Evolutionary conservation across 306 rosid species (phyloP).

Genomic region (Arachis stenosperma): DNA sequence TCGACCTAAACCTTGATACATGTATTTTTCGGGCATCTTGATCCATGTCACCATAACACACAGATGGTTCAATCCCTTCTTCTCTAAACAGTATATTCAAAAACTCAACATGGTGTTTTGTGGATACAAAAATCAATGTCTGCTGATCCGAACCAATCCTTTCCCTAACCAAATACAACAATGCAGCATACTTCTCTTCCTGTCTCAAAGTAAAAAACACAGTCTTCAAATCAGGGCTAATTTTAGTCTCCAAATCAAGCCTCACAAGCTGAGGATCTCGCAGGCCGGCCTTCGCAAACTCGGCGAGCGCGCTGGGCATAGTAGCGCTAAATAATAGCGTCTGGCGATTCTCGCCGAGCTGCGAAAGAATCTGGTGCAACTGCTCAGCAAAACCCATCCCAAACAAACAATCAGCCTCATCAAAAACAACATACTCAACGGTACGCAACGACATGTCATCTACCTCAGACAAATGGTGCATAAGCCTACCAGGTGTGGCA

Average conservation of each 20-base stretch:
- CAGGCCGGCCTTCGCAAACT: conserved; percentile 95
- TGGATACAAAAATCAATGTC: conserved; percentile 85
- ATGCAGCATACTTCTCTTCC: conserved; percentile 81
- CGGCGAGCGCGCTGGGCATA: conserved; percentile 89
- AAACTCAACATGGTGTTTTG: conserved; percentile 90
- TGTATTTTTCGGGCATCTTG: conserved; percentile 96
- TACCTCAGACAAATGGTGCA: conserved; percentile 90
- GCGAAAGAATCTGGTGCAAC: conserved; percentile 75
- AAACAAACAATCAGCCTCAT: conserved; percentile 84
- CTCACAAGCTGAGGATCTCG: conserved; percentile 89
- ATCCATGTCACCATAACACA: conserved; percentile 96
- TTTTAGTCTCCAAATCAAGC: conserved; percentile 84
- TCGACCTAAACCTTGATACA: conserved; percentile 77
- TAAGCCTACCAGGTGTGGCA: conserved; percentile 97
- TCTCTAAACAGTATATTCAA: conserved; percentile 67
- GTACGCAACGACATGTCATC: conserved; percentile 85
- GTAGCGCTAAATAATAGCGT: conserved; percentile 95
- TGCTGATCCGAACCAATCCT: conserved; percentile 74
- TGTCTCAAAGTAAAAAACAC: conserved; percentile 75
- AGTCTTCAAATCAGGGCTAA: conserved; percentile 90
- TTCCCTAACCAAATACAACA: conserved; percentile 80
- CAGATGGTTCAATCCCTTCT: conserved; percentile 90
- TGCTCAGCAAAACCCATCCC: conserved; percentile 95
- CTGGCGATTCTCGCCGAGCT: conserved; percentile 85
- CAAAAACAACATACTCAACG: conserved; percentile 91